Evolutionary conservation across 768 basidiomycete genomes (phyloP), one percentile per base, ranked within the genome.

Genomic region (Boletus bicolor): DNA sequence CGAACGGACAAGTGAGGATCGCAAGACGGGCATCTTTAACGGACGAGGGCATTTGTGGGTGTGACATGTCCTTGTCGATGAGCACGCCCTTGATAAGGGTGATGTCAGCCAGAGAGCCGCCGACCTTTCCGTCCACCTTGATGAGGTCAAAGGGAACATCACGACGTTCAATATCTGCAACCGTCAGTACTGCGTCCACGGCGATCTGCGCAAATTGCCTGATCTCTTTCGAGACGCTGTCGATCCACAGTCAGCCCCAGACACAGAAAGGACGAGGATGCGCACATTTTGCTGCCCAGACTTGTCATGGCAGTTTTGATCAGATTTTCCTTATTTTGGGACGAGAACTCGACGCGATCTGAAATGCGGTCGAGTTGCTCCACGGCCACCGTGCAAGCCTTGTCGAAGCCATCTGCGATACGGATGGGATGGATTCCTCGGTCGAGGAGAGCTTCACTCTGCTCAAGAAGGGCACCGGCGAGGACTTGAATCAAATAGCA

Each of bases 61-160:
- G 97, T 12, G 94, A 98, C 90, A 99, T 96, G 76, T 99, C 96
- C 76, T 99, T 99, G 85, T 99, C 97, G 70, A 99, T 84, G 64
- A 99, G 91, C 42, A 99, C 97, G 64, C 97, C 97, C 65, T 89
- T 89, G 77, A 99, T 96, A 64, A 99, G 82, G 42, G 83, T 85
- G 7, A 93, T 98, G 75, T 99, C 97, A 9, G 91, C 93, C 38
- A 99, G 82, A 10, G 94, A 92, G 38, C 97, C 97, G 44, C 97
- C 97, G 60, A 98, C 96, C 77, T 98, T 98, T 68, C 96, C 96
- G 63, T 97, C 93, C 14, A 98, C 96, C 73, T 99, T 98, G 82
- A 98, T 98, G 59, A 98, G 80, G 75, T 99, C 97, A 70, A 99
- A 98, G 45, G 89, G 86, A 12, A 99, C 95, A 70, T 99, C 97